These are phyloP conservation scores for Vaccinium corymbosum DNA, from an alignment of 148 eudicot genomes.

Conservation along the genomic window DNA sequence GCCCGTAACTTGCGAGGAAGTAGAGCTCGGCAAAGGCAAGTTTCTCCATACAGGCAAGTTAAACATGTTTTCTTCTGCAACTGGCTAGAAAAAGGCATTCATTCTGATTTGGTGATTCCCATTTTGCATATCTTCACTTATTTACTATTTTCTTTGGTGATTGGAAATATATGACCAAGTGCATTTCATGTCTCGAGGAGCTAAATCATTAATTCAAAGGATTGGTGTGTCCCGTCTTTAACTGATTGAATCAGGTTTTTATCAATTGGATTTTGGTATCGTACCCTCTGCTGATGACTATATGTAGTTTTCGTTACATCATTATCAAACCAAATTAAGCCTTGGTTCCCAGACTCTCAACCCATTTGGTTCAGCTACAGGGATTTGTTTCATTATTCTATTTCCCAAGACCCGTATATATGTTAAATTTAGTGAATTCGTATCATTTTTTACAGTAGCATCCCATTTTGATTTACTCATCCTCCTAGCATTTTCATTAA, in stretches of 20 bases:
- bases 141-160: neutral
- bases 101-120: neutral
- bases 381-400: neutral
- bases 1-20: slow-evolving; percentile 32
- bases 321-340: neutral
- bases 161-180: neutral
- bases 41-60: slow-evolving; percentile 65
- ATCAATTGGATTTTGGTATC: neutral
- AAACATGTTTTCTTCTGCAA: slow-evolving; percentile 1
- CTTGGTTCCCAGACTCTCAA: neutral
- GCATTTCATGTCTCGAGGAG: neutral
- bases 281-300: neutral
- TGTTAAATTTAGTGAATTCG: neutral
- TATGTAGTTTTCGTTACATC: neutral
- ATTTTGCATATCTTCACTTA: neutral
- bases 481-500: neutral
- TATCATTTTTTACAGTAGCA: neutral
- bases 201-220: neutral
- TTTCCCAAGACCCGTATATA: neutral
- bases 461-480: neutral
- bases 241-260: neutral
- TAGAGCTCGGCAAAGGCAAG: slow-evolving; percentile 38
- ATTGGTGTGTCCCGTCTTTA: neutral
- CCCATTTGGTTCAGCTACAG: neutral
- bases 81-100: neutral